phyloP scores from a whole-genome alignment of 805 yeast species.

The Wickerhamia fluorescens region DNA sequence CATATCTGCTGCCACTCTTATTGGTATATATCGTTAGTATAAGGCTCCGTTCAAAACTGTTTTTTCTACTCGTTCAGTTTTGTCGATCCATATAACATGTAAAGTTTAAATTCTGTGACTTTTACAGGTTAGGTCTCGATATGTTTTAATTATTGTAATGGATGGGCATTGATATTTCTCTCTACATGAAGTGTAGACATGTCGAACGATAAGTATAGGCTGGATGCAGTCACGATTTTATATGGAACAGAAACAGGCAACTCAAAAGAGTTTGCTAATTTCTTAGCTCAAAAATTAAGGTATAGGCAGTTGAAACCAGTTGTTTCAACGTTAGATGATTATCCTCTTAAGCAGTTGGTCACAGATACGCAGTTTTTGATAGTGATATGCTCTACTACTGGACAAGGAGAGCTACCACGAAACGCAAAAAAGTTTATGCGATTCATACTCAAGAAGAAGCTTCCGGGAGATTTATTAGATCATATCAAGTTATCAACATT shows the following conservation, averaged over 20 bases:
- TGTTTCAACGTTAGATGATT: conserved; percentile 52
- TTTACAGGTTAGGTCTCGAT: conserved; percentile 1
- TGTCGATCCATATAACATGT: no score
- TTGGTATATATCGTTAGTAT: no score
- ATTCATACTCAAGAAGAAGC: conserved; percentile 57
- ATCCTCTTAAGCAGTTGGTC: conserved; percentile 47
- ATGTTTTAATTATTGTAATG: no score
- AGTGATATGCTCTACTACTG: conserved; percentile 80
- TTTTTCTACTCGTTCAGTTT: no score
- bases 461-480: conserved; percentile 52
- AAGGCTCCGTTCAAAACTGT: no score
- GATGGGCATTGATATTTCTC: no score
- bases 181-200: no score
- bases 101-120: no score
- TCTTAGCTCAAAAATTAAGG: conserved; percentile 49
- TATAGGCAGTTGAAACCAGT: conserved; percentile 44
- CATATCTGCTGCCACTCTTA: no score
- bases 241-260: conserved; percentile 95
- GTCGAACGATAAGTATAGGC: no score
- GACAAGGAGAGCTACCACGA: conserved; percentile 89
- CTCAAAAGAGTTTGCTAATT: conserved; percentile 74
- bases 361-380: conserved; percentile 41
- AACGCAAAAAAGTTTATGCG: conserved; percentile 72
- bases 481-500: conserved; percentile 64
- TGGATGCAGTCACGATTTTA: conserved; percentile 55